Conservation (phyloP, 257 asterid genomes). For the Verbascum thapsus region DNA sequence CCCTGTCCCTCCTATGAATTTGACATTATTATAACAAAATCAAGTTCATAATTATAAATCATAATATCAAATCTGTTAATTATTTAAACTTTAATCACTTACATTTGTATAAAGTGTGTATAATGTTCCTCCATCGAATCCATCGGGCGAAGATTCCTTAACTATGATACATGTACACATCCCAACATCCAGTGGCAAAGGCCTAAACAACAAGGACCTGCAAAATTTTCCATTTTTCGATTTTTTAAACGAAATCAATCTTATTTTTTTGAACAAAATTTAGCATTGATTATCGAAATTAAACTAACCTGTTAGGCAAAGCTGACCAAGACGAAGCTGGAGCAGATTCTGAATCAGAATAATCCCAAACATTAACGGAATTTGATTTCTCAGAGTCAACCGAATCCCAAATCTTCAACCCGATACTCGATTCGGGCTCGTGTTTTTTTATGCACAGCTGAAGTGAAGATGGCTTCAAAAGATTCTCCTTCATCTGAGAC, state of each 20-base stretch:
- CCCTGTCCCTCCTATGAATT: conserved; percentile 92
- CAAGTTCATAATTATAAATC: neutral
- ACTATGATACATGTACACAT: conserved; percentile 87
- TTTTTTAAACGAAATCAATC: neutral
- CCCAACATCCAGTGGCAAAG: conserved; percentile 88
- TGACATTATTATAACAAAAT: neutral
- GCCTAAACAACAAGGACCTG: conserved; percentile 85
- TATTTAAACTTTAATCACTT: conserved; percentile 22
- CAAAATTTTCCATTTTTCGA: neutral
- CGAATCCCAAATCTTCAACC: conserved; percentile 44
- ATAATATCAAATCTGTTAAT: neutral
- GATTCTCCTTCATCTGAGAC: conserved; percentile 37
- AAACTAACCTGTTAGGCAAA: conserved; percentile 66
- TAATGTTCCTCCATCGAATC: conserved; percentile 55
- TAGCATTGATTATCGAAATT: neutral
- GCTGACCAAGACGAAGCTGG: conserved; percentile 97
- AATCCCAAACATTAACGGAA: conserved; percentile 72
- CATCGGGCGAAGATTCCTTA: conserved; percentile 72
- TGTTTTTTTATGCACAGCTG: conserved; percentile 61
- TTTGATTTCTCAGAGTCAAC: conserved; percentile 48
- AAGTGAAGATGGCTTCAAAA: conserved; percentile 67
- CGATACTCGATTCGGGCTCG: conserved; percentile 60
- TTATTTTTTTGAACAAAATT: neutral
- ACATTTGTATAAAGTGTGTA: conserved; percentile 89
- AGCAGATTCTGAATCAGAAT: conserved; percentile 87